These are phyloP conservation scores for Penicillium sp. DNA, from an alignment of 2,329 filamentous ascomycete genomes.

Conservation along the genomic window DNA sequence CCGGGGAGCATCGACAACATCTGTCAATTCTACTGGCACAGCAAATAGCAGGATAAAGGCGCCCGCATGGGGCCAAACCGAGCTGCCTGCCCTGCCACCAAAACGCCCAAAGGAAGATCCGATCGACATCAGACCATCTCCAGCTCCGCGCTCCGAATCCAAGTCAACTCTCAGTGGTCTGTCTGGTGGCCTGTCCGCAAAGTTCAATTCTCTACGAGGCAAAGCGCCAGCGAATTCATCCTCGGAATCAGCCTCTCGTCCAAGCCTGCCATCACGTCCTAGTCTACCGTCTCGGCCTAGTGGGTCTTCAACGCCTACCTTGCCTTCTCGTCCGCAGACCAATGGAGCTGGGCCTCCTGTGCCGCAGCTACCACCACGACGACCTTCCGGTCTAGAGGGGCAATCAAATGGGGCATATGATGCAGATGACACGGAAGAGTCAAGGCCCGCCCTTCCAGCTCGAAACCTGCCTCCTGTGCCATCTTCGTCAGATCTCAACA, in stretches of 20 bases:
- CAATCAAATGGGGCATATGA: conserved; percentile 20
- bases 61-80: conserved; percentile 60
- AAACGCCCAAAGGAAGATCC: conserved; percentile 43
- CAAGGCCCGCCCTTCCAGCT: conserved; percentile 20
- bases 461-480: conserved; percentile 42
- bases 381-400: conserved; percentile 25
- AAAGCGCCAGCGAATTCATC: conserved; percentile 10
- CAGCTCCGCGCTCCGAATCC: conserved; percentile 29
- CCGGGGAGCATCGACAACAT: conserved; percentile 39
- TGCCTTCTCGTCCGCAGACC: conserved; percentile 26
- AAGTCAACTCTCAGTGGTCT: conserved; percentile 21
- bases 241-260: conserved; percentile 11
- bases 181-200: conserved; percentile 16
- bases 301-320: conserved; percentile 20
- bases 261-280: conserved; percentile 14
- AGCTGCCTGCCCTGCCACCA: conserved; percentile 59
- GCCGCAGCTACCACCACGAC: conserved; percentile 28
- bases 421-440: conserved; percentile 12
- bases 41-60: conserved; percentile 51
- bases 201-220: conserved; percentile 16
- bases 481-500: conserved; percentile 35
- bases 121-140: conserved; percentile 22
- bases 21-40: conserved; percentile 28
- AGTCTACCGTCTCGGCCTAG: conserved; percentile 4
- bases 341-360: conserved; percentile 14